Base-by-base conservation (phyloP, 164 flowering plant genomes). In the Magnolia changhungtana region DNA sequence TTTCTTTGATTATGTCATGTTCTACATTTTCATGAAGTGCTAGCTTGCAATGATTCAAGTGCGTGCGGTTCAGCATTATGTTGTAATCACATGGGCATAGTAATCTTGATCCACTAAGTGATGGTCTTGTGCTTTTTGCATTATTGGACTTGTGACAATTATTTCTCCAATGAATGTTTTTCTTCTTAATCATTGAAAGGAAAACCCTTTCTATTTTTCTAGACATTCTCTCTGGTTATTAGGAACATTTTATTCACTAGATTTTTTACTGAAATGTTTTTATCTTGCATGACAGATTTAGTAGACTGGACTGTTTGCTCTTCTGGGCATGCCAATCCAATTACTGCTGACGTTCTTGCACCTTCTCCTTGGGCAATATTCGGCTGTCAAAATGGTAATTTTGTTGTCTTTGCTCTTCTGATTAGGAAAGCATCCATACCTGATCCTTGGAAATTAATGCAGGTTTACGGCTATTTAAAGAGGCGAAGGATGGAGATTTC, bases 321-420 rank as follows among this genome's bases (percentile, higher is more conserved):
- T 78, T 83, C 88, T 64, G 76, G 82, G 45, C 86, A 76, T 50
- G 69, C 72, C 11, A 91, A 92, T 83, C 85, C 85, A 68, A 81
- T 77, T 76, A 83, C 92, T 65, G 81, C 91, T 78, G 98, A 94
- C 85, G 96, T 92, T 80, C 72, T 90, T 85, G 94, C 96, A 67
- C 96, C 98, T 37, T 92, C 97, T 72, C 87, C 94, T 65, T 94
- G 98, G 98, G 90, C 87, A 78, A 92, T 94, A 58, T 94, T 94
- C 81, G 98, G 98, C 65, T 94, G 98, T 78, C 90, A 92, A 76
- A 92, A 94, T 87, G 98, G 97, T 89, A 83, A 65, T 27, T n/a
- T 59, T 61, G 20, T 19, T 24, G 13, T 61, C n/a, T 23, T 58
- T 80, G 13, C 11, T 76, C 21, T 71, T 21, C 23, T 37, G 55